Base-by-base conservation (phyloP, 495 filamentous ascomycete genomes). In the Terfezia boudieri region DNA sequence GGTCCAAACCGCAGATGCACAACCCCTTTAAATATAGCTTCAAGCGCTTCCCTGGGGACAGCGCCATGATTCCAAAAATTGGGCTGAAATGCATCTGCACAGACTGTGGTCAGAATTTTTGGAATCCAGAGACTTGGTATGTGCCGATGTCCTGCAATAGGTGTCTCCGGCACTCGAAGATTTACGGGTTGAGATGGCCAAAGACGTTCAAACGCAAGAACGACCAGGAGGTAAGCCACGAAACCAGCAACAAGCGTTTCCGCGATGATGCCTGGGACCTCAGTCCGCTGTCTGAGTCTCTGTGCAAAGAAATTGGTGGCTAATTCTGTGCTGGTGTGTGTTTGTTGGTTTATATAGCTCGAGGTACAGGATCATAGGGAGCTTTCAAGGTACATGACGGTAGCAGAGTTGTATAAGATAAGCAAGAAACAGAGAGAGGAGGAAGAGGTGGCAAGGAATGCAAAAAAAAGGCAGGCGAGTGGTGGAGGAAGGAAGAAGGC, bases 181-280 rank as follows among this genome's bases (percentile, higher is more conserved):
- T 99, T 1, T 99, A 95, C 65, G 92, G 92, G 0, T 93, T 82
- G 61, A 74, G 78, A 52, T 99, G 92, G 92, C 90, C 90, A 16
- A 92, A 96, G 68, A 96, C 92, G 2, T 82, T 93, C 37, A 79
- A 72, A 55, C 82, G 83, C 0, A 75, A 75, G 16, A 56, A 70
- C 10, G 90, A 96, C 61, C 77, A 74, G 22, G 86, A 93, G 62
- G 81, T 65, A 32, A 32, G 26, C 26, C 4, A 32, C 26, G 26
- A 32, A 32, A 32, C 26, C 26, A 32, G 26, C 26, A 32, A 32
- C 26, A 32, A 32, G 26, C 26, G 26, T 32, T 32, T 32, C 26
- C 26, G 26, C 26, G 26, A 32, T 32, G 26, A 32, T 32, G 7
- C 26, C 26, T 32, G 26, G 26, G 26, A 32, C 14, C 20, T 48